These are phyloP conservation scores for Pseudognaphalium luteoalbum DNA, from an alignment of 129 eudicot genomes.

Conservation along the genomic window DNA sequence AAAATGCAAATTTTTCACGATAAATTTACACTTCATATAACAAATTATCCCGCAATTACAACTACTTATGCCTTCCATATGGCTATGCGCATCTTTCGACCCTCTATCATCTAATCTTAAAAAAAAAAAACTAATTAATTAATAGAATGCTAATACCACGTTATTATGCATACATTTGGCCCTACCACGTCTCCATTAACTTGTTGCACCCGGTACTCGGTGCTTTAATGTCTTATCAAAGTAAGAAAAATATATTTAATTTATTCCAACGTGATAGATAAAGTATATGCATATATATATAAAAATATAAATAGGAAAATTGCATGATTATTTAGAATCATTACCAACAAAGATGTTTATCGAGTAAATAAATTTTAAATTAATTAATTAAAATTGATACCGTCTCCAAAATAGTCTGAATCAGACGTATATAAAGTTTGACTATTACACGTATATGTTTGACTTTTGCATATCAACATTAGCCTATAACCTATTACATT, in stretches of 20 bases:
- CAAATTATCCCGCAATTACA: too few relatives aligned
- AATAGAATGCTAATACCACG: too few relatives aligned
- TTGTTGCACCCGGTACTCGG: not conserved
- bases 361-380: not conserved
- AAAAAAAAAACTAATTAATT: too few relatives aligned
- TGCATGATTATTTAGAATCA: not conserved
- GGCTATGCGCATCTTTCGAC: too few relatives aligned
- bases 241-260: not conserved
- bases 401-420: not conserved
- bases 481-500: too few relatives aligned
- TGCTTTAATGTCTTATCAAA: too few relatives aligned
- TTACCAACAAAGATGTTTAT: not conserved
- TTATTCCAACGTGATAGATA: not conserved
- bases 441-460: not conserved
- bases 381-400: too few relatives aligned
- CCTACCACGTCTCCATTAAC: conserved; percentile 5
- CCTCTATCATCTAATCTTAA: too few relatives aligned
- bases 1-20: too few relatives aligned
- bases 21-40: too few relatives aligned
- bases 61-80: too few relatives aligned
- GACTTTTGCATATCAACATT: not conserved
- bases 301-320: not conserved
- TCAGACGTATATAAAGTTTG: not conserved
- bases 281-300: too few relatives aligned
- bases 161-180: not conserved